A percentile compares a stretch with the other conserved stretches of the same genome.
phyloP scores from a whole-genome alignment of 2,329 filamentous ascomycete species.

The Cladophialophora immunda region DNA sequence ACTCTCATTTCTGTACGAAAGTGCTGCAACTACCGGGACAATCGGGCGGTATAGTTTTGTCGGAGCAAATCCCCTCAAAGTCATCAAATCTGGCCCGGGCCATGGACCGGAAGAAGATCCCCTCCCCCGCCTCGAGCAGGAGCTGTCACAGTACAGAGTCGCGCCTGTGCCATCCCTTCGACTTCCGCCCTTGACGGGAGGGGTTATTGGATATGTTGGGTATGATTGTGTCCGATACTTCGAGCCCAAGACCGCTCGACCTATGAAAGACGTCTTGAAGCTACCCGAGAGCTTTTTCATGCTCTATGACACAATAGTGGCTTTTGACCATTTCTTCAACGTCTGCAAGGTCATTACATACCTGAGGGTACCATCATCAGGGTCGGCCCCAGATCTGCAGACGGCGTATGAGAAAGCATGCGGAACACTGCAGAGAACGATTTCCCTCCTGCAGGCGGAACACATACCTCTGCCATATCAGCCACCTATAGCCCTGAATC shows the following conservation, averaged over 20 bases:
- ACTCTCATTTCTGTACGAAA: conserved; percentile 94
- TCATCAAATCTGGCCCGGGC: conserved; percentile 86
- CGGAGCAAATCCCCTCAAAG: conserved; percentile 78
- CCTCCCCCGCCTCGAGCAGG: conserved; percentile 79
- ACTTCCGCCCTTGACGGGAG: conserved; percentile 86
- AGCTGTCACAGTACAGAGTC: conserved; percentile 80
- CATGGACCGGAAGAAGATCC: conserved; percentile 87
- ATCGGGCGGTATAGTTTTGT: conserved; percentile 97
- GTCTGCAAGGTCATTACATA: conserved; percentile 94
- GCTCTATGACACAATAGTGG: conserved; percentile 93
- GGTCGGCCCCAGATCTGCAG: conserved; percentile 62
- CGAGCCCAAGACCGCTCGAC: conserved; percentile 91
- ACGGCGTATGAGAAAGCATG: conserved; percentile 75
- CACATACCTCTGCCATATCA: conserved; percentile 82
- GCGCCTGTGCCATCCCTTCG: conserved; percentile 82
- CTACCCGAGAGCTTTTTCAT: conserved; percentile 97
- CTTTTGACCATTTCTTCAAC: conserved; percentile 94
- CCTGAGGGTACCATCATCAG: conserved; percentile 71
- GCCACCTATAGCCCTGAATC: conserved; percentile 73
- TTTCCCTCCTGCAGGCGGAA: conserved; percentile 75
- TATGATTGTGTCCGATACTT: conserved; percentile 99
- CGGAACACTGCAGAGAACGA: conserved; percentile 69
- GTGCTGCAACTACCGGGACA: conserved; percentile 87
- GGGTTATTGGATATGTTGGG: conserved; percentile 94
- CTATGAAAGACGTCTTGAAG: conserved; percentile 85